Conservation (phyloP, 208 protist species). For the Wallacemonas rigidus region DNA sequence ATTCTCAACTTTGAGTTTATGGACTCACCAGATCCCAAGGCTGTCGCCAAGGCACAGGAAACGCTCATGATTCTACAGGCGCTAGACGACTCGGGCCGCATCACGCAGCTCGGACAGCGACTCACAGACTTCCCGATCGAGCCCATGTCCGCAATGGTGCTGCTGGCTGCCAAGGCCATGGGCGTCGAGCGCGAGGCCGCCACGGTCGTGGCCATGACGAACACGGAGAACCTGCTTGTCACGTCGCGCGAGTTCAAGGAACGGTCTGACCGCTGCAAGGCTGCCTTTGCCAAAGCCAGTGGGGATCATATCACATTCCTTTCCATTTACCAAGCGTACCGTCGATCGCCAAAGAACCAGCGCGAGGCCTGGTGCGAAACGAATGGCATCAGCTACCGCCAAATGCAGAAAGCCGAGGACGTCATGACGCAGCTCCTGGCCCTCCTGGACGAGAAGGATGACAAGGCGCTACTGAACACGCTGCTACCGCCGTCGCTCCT, state of each 20-base stretch:
- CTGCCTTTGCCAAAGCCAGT: constrained; percentile 68
- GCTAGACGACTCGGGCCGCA: constrained; percentile 84
- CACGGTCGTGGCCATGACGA: constrained; percentile 94
- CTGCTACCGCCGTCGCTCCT: constrained; percentile 38
- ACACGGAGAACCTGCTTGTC: constrained; percentile 84
- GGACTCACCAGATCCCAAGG: constrained; percentile 94
- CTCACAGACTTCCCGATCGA: constrained; percentile 99
- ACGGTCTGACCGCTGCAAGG: constrained; percentile 71
- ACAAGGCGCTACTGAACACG: constrained; percentile 41
- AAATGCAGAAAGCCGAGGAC: constrained; percentile 88
- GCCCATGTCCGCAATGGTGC: constrained; percentile 95
- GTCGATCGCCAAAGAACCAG: constrained; percentile 61
- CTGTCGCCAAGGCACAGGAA: constrained; percentile 93
- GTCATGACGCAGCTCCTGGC: constrained; percentile 72
- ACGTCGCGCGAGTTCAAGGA: constrained; percentile 75
- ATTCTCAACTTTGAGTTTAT: constrained; percentile 98
- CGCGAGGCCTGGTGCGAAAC: constrained; percentile 82
- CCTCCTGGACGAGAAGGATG: constrained; percentile 64
- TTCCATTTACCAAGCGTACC: constrained; percentile 80
- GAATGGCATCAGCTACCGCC: constrained; percentile 74
- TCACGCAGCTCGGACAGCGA: constrained; percentile 91
- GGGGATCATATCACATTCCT: constrained; percentile 90
- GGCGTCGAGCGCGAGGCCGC: constrained; percentile 94
- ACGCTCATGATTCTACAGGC: constrained; percentile 93
- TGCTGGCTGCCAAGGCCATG: constrained; percentile 94